Evolutionary conservation across 495 filamentous ascomycete species (phyloP), one percentile per base, ranked within the genome.

Genomic region (Penicillium verhagenii): DNA sequence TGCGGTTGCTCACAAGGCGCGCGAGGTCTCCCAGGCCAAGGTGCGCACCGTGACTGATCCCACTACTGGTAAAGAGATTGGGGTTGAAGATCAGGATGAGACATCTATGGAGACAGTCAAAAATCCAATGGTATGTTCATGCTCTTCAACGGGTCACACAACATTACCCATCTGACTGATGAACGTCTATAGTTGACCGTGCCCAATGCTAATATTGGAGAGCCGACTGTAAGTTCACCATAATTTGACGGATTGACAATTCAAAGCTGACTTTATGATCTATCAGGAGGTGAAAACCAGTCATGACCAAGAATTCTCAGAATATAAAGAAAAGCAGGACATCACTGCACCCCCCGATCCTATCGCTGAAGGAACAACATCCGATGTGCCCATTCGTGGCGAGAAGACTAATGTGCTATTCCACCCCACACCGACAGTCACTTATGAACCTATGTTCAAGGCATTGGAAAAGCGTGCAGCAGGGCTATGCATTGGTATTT

Each of bases 321-420:
- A 92, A 57, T 97, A 97, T 71, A 86, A 86, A 55, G 60, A 86
- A 49, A 89, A 83, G 6, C 93, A 97, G 68, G 93, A 97, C 65
- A 74, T 94, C 51, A 96, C 93, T 3, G 88, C 93, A 2, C 93
- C 93, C 6, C 93, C 92, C 1, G 92, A 95, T 59, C 92, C 93
- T 6, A 71, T 96, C 21, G 86, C 82, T 9, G 75, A 84, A 50
- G 86, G 89, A 11, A 82, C 86, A 26, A 96, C 93, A 2, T 90
- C 88, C 8, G 93, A 97, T 70, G 90, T 97, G 6, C 93, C 93
- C 14, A 96, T 97, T 60, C 91, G 90, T 67, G 92, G 92, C 51
- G 93, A 96, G 63, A 96, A 91, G 79, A 97, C 93, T 1, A 96
- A 96, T 59, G 85, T 97, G 28, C 84, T 97, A 24, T 97, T 97